Conservation (phyloP, 2,329 filamentous ascomycete genomes). For the Fusarium sp. region DNA sequence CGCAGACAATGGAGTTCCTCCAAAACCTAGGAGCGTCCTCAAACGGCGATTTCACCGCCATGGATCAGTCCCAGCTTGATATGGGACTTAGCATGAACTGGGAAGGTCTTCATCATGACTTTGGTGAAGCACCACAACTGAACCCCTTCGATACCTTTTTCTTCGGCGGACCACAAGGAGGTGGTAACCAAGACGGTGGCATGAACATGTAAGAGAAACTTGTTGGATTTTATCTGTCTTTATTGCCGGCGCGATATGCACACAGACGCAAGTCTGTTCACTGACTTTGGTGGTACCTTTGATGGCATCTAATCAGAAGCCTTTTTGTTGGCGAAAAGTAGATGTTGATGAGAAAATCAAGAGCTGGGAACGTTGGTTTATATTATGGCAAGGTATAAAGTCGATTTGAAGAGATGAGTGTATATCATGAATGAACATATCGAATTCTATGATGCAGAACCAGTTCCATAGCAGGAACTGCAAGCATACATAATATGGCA, state of each 20-base stretch:
- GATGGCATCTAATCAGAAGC: conserved; percentile 21
- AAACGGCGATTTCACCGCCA: conserved; percentile 49
- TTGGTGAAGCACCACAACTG: conserved; percentile 68
- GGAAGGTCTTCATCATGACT: conserved; percentile 73
- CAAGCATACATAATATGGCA: neutral
- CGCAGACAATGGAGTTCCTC: conserved; percentile 66
- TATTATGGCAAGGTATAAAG: conserved; percentile 9
- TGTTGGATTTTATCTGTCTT: conserved; percentile 23
- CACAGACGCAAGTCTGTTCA: conserved; percentile 26
- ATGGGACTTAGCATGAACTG: conserved; percentile 76
- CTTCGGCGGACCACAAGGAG: conserved; percentile 67
- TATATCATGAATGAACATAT: neutral
- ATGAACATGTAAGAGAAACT: conserved; percentile 43
- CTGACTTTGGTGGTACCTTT: conserved; percentile 31
- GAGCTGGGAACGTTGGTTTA: conserved; percentile 1
- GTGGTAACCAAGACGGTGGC: conserved; percentile 40
- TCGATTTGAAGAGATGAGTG: neutral
- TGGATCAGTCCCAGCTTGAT: conserved; percentile 66
- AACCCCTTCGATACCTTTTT: conserved; percentile 80
- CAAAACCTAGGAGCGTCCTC: conserved; percentile 57
- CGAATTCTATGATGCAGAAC: neutral
- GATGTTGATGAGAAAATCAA: neutral
- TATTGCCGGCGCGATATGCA: conserved; percentile 35
- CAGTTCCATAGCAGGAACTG: neutral
- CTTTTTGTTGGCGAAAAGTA: conserved; percentile 18